Conservation (phyloP, 208 protist species). For the Trypanosoma rangeli region DNA sequence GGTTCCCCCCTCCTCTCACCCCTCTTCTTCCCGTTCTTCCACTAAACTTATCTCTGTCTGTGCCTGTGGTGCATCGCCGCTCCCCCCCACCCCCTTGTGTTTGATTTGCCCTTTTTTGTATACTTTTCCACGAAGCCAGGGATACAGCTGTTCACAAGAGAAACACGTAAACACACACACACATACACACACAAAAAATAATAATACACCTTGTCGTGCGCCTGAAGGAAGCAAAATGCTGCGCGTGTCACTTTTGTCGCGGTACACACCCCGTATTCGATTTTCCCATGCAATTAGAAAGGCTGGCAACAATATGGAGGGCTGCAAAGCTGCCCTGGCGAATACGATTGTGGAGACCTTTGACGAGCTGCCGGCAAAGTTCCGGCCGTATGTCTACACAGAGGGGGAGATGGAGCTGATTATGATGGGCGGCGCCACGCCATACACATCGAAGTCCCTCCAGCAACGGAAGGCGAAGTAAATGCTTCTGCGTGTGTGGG, state of each 20-base stretch:
- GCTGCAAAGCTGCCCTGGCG: not conserved
- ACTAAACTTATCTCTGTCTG: constrained; percentile 8
- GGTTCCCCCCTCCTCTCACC: too few species aligned
- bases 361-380: constrained; percentile 55
- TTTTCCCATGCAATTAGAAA: constrained; percentile 79
- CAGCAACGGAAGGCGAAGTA: constrained; percentile 68
- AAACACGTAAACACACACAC: not conserved
- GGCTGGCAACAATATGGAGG: constrained; percentile 23
- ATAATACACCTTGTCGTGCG: not conserved
- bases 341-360: constrained; percentile 44
- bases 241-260: constrained; percentile 26
- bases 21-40: too few species aligned
- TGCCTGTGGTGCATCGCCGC: too few species aligned
- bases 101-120: too few species aligned
- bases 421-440: constrained; percentile 69
- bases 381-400: constrained; percentile 56
- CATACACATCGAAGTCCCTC: constrained; percentile 78
- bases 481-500: not conserved
- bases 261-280: constrained; percentile 60
- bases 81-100: too few species aligned
- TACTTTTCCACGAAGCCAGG: too few species aligned
- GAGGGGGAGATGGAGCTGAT: constrained; percentile 80
- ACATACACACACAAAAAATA: constrained; percentile 1
- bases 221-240: constrained; percentile 31
- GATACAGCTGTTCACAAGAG: not conserved